Evolutionary conservation across 805 yeast species (phyloP).

Genomic region (Barnettozyma botsteinii): DNA sequence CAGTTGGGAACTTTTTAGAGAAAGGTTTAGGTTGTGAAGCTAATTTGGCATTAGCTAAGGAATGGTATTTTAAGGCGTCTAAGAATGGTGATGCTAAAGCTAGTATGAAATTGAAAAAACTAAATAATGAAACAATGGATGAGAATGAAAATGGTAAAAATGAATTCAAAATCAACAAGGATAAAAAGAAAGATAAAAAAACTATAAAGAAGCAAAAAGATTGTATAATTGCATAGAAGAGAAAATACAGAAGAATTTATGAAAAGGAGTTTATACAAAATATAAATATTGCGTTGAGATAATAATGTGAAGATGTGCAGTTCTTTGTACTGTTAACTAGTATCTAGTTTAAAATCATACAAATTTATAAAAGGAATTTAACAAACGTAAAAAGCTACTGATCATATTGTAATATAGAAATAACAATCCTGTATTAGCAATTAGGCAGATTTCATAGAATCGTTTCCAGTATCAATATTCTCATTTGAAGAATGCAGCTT

Average conservation of each 20-base stretch:
- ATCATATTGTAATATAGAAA: too few species aligned
- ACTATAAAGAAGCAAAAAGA: constrained; percentile 16
- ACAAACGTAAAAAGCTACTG: too few species aligned
- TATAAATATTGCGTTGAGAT: too few species aligned
- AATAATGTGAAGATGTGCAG: too few species aligned
- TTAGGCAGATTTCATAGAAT: too few species aligned
- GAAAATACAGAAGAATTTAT: neutral
- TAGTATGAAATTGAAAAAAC: constrained; percentile 27
- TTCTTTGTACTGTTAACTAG: too few species aligned
- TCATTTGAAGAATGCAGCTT: neutral
- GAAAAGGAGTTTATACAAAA: too few species aligned
- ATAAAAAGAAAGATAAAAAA: constrained; percentile 7
- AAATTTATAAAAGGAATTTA: too few species aligned
- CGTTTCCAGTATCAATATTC: too few species aligned
- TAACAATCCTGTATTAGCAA: too few species aligned
- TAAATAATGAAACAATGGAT: constrained; percentile 1
- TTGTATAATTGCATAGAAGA: constrained; percentile 20
- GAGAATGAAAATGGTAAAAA: constrained; percentile 1
- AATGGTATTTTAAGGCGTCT: constrained; percentile 76
- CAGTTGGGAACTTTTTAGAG: constrained; percentile 78
- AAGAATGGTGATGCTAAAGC: constrained; percentile 53
- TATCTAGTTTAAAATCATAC: too few species aligned
- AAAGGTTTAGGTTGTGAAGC: constrained; percentile 80
- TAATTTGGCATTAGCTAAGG: constrained; percentile 50
- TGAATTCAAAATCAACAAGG: constrained; percentile 4